These are phyloP conservation scores for Beauveria australis DNA, from an alignment of 2,329 filamentous ascomycete genomes.

Conservation along the genomic window DNA sequence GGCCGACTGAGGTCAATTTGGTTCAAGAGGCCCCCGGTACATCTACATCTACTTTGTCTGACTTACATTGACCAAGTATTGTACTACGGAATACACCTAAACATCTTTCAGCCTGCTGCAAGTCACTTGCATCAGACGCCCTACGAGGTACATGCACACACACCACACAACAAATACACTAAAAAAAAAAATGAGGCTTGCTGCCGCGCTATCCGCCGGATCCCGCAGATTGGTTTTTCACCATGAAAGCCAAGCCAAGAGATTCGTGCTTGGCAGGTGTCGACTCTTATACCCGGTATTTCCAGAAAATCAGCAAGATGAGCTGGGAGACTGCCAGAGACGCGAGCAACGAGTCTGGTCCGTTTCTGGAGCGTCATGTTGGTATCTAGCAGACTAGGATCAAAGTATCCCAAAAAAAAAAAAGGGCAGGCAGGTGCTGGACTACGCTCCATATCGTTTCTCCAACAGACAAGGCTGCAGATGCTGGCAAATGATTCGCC, in stretches of 20 bases:
- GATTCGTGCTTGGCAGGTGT: not conserved
- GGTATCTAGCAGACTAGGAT: too few relatives aligned
- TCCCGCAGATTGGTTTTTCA: not conserved
- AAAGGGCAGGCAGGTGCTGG: not conserved
- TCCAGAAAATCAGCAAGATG: constrained; percentile 1
- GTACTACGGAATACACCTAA: too few relatives aligned
- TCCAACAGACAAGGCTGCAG: not conserved
- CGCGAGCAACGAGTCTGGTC: too few relatives aligned
- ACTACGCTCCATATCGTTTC: not conserved
- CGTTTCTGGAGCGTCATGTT: too few relatives aligned
- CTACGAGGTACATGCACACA: too few relatives aligned
- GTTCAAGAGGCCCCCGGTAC: too few relatives aligned
- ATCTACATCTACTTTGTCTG: too few relatives aligned
- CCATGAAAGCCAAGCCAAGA: not conserved
- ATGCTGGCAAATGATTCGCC: not conserved
- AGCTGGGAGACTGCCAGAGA: not conserved
- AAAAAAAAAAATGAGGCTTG: not conserved
- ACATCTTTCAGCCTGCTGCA: too few relatives aligned
- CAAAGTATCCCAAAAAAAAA: not conserved
- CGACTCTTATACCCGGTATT: constrained; percentile 1
- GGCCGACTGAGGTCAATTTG: too few relatives aligned
- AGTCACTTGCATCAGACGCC: too few relatives aligned
- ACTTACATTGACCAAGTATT: too few relatives aligned
- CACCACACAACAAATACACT: not conserved
- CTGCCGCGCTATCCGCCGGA: not conserved